phyloP scores from a whole-genome alignment of 345 rosid species.

The Corchorus olitorius region DNA sequence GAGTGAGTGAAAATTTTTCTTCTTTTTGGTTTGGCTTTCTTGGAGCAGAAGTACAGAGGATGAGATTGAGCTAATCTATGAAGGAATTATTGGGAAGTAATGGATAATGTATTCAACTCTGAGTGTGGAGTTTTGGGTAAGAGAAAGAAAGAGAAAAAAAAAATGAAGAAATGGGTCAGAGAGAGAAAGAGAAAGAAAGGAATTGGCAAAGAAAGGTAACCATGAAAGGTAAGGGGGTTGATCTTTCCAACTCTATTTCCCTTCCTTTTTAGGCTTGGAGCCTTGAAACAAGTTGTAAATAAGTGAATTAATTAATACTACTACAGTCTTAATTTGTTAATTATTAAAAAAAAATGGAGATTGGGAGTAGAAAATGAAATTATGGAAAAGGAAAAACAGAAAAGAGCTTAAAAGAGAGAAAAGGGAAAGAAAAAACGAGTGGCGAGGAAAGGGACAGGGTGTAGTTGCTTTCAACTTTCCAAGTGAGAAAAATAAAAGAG shows the following conservation, averaged over 20 bases:
- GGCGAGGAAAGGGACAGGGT: conserved; percentile 58
- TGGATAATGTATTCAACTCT: conserved; percentile 40
- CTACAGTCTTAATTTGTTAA: not conserved
- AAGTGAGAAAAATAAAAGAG: not conserved
- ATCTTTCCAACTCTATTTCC: conserved; percentile 28
- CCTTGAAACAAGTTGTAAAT: conserved; percentile 21
- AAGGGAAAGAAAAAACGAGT: conserved; percentile 38
- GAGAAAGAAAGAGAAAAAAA: not conserved
- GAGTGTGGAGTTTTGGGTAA: not conserved
- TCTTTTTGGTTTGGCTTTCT: not conserved
- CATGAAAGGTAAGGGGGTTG: conserved; percentile 23
- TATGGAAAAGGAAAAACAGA: not conserved
- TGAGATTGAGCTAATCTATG: not conserved
- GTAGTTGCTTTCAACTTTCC: conserved; percentile 52
- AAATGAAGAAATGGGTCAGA: not conserved
- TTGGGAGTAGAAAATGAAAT: conserved; percentile 8
- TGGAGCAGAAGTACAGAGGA: not conserved
- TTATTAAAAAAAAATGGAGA: not conserved
- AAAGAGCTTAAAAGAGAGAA: conserved; percentile 2
- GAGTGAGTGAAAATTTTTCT: no score
- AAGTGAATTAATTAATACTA: no score
- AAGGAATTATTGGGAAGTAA: conserved; percentile 11
- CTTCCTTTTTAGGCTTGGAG: conserved; percentile 42
- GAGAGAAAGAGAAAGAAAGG: not conserved
- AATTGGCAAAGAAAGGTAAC: conserved; percentile 32